Conservation (phyloP, 2,329 filamentous ascomycete species). For the Malbranchea zuffiana region DNA sequence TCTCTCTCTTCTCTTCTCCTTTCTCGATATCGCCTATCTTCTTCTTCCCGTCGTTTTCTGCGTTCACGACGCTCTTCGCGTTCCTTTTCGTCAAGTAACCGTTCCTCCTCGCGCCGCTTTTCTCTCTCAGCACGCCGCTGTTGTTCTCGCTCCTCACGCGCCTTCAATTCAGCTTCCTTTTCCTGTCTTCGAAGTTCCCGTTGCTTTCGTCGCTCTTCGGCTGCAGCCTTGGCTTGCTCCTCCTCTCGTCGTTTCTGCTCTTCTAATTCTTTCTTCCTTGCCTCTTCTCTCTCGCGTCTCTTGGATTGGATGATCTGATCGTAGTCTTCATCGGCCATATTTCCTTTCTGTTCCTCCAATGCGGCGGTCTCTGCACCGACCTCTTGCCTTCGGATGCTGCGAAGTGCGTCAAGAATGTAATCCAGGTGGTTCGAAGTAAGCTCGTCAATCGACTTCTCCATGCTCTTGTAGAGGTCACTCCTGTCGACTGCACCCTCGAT, state of each 20-base stretch:
- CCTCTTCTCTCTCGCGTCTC: conserved; percentile 41
- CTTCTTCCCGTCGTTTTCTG: conserved; percentile 34
- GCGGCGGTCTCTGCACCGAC: conserved; percentile 47
- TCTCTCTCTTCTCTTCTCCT: conserved; percentile 20
- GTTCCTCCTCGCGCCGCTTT: conserved; percentile 42
- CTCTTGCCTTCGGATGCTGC: conserved; percentile 47
- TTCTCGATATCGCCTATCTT: conserved; percentile 37
- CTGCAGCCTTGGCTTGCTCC: conserved; percentile 35
- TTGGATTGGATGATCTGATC: conserved; percentile 43
- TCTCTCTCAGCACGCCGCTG: conserved; percentile 40
- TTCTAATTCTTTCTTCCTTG: conserved; percentile 40
- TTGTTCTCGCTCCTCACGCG: conserved; percentile 41
- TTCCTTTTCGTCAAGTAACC: conserved; percentile 43
- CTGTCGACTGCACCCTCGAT: conserved; percentile 55
- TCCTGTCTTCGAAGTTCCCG: conserved; percentile 35
- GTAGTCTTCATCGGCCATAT: conserved; percentile 52
- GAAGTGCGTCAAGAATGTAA: conserved; percentile 43
- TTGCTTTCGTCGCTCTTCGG: conserved; percentile 34
- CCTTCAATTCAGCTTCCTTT: conserved; percentile 37
- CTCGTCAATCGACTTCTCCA: conserved; percentile 44
- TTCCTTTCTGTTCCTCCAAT: conserved; percentile 45
- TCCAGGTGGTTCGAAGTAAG: conserved; percentile 46
- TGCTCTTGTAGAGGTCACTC: conserved; percentile 50
- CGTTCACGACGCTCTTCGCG: conserved; percentile 41
- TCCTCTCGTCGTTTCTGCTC: conserved; percentile 42